Conservation (phyloP, 1,284 basidiomycete species). For the Chondrostereum purpureum region DNA sequence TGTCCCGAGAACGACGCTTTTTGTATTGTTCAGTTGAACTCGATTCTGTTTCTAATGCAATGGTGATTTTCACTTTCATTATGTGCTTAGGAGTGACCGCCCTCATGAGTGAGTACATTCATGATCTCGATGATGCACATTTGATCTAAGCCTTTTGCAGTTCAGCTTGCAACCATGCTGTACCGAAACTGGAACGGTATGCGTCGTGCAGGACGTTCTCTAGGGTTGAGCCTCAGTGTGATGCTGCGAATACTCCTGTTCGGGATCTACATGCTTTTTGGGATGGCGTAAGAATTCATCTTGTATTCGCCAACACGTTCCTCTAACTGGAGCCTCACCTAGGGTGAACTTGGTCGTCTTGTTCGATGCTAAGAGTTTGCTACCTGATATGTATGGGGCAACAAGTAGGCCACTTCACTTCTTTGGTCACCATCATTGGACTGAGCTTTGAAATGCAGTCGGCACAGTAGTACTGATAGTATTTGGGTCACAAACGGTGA, state of each 20-base stretch:
- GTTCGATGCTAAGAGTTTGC: slow-evolving; percentile 16
- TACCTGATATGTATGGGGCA: slow-evolving; percentile 30
- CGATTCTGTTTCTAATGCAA: slow-evolving; percentile 20
- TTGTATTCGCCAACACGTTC: neutral
- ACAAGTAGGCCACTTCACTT: slow-evolving; percentile 20
- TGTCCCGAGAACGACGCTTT: slow-evolving; percentile 21
- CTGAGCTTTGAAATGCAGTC: slow-evolving; percentile 16
- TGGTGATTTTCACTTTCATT: slow-evolving; percentile 25
- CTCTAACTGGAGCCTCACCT: slow-evolving; percentile 1
- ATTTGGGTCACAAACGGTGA: slow-evolving; percentile 29
- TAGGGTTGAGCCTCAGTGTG: slow-evolving; percentile 21
- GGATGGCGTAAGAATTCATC: slow-evolving; percentile 23
- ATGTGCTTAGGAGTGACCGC: slow-evolving; percentile 24
- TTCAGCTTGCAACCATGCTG: slow-evolving; percentile 5
- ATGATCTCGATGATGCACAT: neutral
- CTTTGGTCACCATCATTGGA: neutral
- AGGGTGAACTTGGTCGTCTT: slow-evolving; percentile 25
- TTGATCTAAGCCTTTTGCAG: neutral
- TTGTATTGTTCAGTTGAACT: slow-evolving; percentile 28
- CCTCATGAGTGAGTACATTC: slow-evolving; percentile 22
- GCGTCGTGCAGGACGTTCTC: slow-evolving; percentile 18
- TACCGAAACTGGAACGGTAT: slow-evolving; percentile 25
- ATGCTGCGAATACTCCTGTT: slow-evolving; percentile 30
- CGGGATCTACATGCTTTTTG: slow-evolving; percentile 26
- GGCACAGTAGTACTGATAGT: slow-evolving; percentile 28